Percentiles rank a stretch among this genome's conserved stretches.
phyloP scores from a whole-genome alignment of 2,329 filamentous ascomycete genomes.

The Spiromastix sp. region DNA sequence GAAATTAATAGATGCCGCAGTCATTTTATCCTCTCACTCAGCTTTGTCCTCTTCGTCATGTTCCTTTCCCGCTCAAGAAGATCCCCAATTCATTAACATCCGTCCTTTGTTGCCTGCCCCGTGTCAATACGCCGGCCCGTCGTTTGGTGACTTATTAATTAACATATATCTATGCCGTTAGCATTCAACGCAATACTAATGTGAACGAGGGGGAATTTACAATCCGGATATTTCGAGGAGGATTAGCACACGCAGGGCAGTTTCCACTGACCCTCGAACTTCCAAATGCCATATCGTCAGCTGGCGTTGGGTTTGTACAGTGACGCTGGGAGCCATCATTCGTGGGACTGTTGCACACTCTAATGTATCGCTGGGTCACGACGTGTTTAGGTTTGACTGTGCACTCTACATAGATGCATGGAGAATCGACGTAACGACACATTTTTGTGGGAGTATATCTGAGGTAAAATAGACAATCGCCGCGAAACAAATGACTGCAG shows the following conservation, averaged over 20 bases:
- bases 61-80: neutral
- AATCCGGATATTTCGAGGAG: neutral
- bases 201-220: neutral
- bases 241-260: neutral
- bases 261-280: neutral
- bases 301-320: too few relatives aligned
- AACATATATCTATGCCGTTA: neutral
- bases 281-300: neutral
- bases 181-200: neutral
- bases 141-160: too few relatives aligned
- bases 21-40: neutral
- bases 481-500: too few relatives aligned
- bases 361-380: too few relatives aligned
- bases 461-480: too few relatives aligned
- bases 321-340: too few relatives aligned
- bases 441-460: too few relatives aligned
- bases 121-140: too few relatives aligned
- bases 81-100: neutral
- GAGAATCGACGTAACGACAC: too few relatives aligned
- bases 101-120: neutral
- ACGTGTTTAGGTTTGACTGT: too few relatives aligned
- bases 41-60: neutral
- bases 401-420: too few relatives aligned
- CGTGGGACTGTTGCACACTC: too few relatives aligned
- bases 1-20: neutral